phyloP scores from a whole-genome alignment of 305 asterid genomes.

The Striga hermonthica region DNA sequence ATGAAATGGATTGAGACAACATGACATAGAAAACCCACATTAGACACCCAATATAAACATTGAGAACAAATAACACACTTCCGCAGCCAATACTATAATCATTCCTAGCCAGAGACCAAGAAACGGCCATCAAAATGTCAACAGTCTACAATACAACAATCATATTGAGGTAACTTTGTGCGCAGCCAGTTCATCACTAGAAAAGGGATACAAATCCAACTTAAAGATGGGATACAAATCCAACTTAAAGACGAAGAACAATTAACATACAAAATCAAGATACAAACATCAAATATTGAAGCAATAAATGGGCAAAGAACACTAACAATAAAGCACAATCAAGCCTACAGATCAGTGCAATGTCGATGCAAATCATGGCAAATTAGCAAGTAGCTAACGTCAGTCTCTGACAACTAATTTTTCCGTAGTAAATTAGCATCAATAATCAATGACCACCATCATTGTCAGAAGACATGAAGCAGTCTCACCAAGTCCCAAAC shows the following conservation, averaged over 20 bases:
- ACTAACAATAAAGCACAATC: constrained; percentile 12
- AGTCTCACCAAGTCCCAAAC: constrained; percentile 3
- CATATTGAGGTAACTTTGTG: background rate
- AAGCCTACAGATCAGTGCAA: constrained; percentile 8
- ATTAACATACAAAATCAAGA: no score
- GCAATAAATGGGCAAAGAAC: constrained; percentile 4
- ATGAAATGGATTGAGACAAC: constrained; percentile 23
- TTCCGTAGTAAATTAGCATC: constrained; percentile 17
- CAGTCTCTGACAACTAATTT: constrained; percentile 3
- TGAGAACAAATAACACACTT: constrained; percentile 11
- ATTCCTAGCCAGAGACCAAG: constrained; percentile 20
- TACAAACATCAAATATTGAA: background rate
- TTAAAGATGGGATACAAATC: background rate
- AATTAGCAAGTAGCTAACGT: background rate
- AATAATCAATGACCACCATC: background rate
- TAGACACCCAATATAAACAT: background rate
- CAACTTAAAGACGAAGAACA: no score
- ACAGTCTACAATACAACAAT: constrained; percentile 20
- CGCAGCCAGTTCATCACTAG: constrained; percentile 19
- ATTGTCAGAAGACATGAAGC: constrained; percentile 1
- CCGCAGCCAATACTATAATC: constrained; percentile 25
- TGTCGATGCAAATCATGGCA: constrained; percentile 7
- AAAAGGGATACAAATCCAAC: background rate
- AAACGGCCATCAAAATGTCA: constrained; percentile 14
- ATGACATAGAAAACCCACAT: background rate